Base-by-base conservation (phyloP, 805 yeast genomes). In the Yarrowia hollandica region DNA sequence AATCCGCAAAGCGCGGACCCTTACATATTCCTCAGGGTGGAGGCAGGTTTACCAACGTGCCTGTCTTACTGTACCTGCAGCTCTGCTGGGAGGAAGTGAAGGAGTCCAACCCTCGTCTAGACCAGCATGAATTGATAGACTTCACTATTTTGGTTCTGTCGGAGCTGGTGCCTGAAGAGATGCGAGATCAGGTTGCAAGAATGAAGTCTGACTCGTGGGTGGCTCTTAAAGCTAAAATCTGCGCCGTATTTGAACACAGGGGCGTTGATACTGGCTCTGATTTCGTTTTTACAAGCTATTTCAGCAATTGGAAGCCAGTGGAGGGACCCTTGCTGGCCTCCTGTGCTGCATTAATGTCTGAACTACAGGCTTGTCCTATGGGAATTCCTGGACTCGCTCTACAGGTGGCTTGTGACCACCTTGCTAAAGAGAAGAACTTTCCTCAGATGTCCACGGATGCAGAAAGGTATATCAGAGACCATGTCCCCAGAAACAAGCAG, bases 361-460 rank as follows among this genome's bases (percentile, higher is more conserved):
- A 42, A 28, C 34, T 42, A 7, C 12, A 26, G 8, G 50, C 50
- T 14, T 42, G 34, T 18, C 50, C 50, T 7, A 26, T 42, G 50
- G 50, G 50, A 11, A 26, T 42, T 19, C 50, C 50, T 12, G 50
- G 50, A 3, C 50, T 42, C 4, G 50, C 50, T 14, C 50, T 42
- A 5, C 50, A 26, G n/a, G 34, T 42, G 4, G 50, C 50, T 5
- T 26, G 33, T 18, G 50, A 42, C 21, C 22, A 42, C 19, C 10
- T 42, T 23, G 34, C 50, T 2, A 14, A 16, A 1, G 34, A 42
- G 16, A 26, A 42, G 9, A n/a, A 26, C 50, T 26, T 9, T 12
- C 34, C 50, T 11, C 34, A 42, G 50, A 12, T 26, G 12, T 12
- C 33, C 12, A 26, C 6, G 12, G 50, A 26, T 14, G 50, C 50